Conservation (phyloP, 2,329 filamentous ascomycete species). For the Parascedosporium putredinis region DNA sequence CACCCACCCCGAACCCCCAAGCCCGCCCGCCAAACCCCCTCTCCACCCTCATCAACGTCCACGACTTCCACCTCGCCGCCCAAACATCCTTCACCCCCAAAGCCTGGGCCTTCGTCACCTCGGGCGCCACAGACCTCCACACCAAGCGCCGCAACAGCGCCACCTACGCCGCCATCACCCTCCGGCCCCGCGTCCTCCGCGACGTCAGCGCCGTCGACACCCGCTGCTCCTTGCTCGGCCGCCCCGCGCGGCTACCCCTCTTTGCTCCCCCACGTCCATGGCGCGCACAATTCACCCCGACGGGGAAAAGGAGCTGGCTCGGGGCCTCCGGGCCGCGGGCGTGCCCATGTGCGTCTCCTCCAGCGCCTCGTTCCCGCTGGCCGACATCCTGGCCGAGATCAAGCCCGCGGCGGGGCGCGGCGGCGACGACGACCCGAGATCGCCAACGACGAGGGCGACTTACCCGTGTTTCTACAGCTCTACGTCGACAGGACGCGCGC, state of each 20-base stretch:
- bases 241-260: conserved; percentile 41
- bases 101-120: conserved; percentile 61
- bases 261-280: conserved; percentile 55
- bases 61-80: conserved; percentile 52
- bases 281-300: conserved; percentile 51
- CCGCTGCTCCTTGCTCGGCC: conserved; percentile 42
- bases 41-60: conserved; percentile 18
- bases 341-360: conserved; percentile 53
- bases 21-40: neutral
- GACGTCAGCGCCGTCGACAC: conserved; percentile 44
- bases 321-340: conserved; percentile 37
- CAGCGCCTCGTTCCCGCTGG: conserved; percentile 46
- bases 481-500: conserved; percentile 48
- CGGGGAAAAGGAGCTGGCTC: conserved; percentile 49
- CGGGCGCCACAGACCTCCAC: conserved; percentile 51
- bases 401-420: conserved; percentile 3
- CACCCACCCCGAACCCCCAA: neutral
- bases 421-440: conserved; percentile 5
- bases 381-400: conserved; percentile 33
- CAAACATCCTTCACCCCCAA: conserved; percentile 45
- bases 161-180: conserved; percentile 43
- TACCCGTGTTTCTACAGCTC: conserved; percentile 45
- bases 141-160: conserved; percentile 46
- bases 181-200: conserved; percentile 47
- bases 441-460: conserved; percentile 2